phyloP scores from a whole-genome alignment of 352 stramenopile genomes.

The Phytophthora uliginosa region DNA sequence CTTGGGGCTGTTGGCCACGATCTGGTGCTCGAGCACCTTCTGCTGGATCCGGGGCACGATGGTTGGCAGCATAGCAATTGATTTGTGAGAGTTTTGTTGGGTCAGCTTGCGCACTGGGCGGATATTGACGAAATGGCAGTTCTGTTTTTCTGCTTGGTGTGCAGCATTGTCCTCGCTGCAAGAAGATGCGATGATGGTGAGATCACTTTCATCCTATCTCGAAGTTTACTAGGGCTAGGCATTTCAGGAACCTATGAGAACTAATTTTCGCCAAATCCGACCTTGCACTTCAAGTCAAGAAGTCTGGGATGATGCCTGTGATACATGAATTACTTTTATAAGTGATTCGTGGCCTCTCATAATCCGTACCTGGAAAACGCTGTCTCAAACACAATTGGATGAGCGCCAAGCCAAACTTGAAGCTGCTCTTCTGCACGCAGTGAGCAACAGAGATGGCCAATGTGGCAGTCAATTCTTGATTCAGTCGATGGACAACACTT shows the following conservation, averaged over 20 bases:
- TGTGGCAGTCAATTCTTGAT: no score
- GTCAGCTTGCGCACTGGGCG: conserved; percentile 4
- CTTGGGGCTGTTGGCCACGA: conserved; percentile 80
- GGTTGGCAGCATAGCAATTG: conserved; percentile 60
- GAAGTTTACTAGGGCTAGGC: conserved; percentile 27
- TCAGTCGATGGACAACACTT: no score
- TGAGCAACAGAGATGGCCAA: not conserved
- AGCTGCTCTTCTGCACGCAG: not conserved
- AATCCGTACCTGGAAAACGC: not conserved
- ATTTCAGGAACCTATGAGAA: conserved; percentile 16
- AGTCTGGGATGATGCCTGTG: not conserved
- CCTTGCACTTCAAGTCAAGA: not conserved
- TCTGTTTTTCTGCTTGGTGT: conserved; percentile 22
- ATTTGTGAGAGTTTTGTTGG: conserved; percentile 1
- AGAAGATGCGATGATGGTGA: conserved; percentile 20
- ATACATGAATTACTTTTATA: not conserved
- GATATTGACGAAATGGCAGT: conserved; percentile 21
- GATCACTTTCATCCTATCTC: conserved; percentile 22
- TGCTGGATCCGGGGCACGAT: conserved; percentile 82
- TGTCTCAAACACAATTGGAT: not conserved
- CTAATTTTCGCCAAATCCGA: conserved; percentile 6
- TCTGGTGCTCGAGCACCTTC: conserved; percentile 75
- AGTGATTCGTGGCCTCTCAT: not conserved
- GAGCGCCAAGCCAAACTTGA: not conserved
- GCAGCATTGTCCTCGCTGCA: conserved; percentile 1